phyloP scores from a whole-genome alignment of 805 yeast species.

The Spathaspora hagerdaliae region DNA sequence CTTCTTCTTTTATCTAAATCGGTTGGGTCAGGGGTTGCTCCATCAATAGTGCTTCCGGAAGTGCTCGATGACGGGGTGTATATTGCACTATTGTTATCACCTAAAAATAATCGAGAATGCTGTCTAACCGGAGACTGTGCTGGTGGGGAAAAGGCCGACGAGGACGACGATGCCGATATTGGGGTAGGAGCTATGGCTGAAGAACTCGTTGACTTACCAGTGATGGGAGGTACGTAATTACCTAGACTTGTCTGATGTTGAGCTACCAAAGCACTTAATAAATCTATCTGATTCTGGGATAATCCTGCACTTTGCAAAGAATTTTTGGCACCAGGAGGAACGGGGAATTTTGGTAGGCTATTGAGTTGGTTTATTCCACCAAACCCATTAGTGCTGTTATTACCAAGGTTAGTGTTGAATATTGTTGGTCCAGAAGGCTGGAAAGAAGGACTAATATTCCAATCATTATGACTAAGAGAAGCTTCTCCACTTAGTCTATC shows the following conservation, averaged over 20 bases:
- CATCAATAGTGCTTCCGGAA: neutral
- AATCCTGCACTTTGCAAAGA: constrained; percentile 66
- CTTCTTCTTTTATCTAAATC: constrained; percentile 50
- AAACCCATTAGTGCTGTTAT: neutral
- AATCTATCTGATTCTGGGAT: constrained; percentile 64
- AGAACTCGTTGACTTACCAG: neutral
- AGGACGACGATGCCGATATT: neutral
- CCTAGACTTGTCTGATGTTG: constrained; percentile 47
- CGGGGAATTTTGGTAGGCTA: constrained; percentile 54
- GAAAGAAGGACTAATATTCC: neutral
- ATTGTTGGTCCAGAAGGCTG: neutral
- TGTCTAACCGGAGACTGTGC: constrained; percentile 11
- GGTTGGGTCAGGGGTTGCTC: constrained; percentile 6
- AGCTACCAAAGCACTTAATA: constrained; percentile 68
- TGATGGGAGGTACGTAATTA: constrained; percentile 3
- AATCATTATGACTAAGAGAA: constrained; percentile 1
- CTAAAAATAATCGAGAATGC: constrained; percentile 7
- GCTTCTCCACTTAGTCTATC: constrained; percentile 2
- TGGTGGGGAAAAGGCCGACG: constrained; percentile 1
- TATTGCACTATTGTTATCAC: neutral
- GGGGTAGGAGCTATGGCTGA: neutral
- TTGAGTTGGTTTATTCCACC: constrained; percentile 3
- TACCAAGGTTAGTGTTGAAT: neutral
- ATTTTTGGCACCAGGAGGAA: constrained; percentile 69
- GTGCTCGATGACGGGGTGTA: constrained; percentile 5